Evolutionary conservation across 2,329 filamentous ascomycete genomes (phyloP).

Genomic region (Fusarium luffae): DNA sequence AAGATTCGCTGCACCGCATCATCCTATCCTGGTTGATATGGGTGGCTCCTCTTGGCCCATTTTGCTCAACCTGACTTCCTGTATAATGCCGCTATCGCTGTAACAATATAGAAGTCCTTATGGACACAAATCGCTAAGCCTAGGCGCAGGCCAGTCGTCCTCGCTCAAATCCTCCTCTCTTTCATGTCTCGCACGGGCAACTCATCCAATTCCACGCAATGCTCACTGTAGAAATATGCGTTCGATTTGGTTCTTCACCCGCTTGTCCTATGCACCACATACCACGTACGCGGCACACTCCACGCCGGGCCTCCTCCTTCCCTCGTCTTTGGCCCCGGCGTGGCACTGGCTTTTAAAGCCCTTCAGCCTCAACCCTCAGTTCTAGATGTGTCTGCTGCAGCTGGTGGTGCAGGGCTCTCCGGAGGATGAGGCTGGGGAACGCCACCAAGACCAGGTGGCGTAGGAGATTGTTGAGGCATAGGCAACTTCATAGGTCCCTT

Average conservation of each 20-base stretch:
- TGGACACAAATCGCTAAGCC: constrained; percentile 26
- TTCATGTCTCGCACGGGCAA: constrained; percentile 22
- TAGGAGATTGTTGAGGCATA: constrained; percentile 50
- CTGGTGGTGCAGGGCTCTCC: constrained; percentile 50
- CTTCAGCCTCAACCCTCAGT: constrained; percentile 38
- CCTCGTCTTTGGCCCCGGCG: constrained; percentile 5
- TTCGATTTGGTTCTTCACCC: constrained; percentile 32
- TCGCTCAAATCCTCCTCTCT: constrained; percentile 21
- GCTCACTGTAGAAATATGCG: constrained; percentile 32
- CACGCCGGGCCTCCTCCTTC: constrained; percentile 1
- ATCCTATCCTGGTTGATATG: constrained; percentile 3
- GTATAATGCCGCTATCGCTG: constrained; percentile 25
- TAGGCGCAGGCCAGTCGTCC: constrained; percentile 19
- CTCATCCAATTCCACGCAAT: constrained; percentile 30
- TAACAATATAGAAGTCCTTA: constrained; percentile 6
- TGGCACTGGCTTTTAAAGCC: background rate
- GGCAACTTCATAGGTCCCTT: constrained; percentile 56
- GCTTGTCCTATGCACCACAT: constrained; percentile 19
- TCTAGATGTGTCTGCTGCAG: constrained; percentile 45
- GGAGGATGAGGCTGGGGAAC: constrained; percentile 50
- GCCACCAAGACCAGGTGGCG: constrained; percentile 51
- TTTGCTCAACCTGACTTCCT: constrained; percentile 7
- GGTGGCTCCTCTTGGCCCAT: constrained; percentile 12
- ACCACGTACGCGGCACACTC: constrained; percentile 16
- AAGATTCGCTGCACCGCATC: constrained; percentile 17